These are phyloP conservation scores for Wickerhamiella azyma DNA, from an alignment of 805 yeast genomes.

Conservation along the genomic window DNA sequence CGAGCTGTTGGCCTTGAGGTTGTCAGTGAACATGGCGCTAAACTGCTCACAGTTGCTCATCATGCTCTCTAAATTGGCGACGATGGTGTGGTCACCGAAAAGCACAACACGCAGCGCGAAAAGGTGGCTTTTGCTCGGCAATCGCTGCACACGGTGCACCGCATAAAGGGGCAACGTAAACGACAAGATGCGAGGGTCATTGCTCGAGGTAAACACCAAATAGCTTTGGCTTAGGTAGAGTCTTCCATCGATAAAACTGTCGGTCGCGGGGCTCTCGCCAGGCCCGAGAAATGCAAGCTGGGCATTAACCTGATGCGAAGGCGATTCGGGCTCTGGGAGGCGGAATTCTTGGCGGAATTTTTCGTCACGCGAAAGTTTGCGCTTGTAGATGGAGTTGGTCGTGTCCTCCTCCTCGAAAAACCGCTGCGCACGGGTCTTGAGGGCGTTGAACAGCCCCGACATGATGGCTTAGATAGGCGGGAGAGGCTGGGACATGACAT, in stretches of 20 bases:
- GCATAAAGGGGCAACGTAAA: constrained; percentile 64
- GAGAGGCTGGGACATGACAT: no score
- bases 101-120: constrained; percentile 66
- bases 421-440: constrained; percentile 14
- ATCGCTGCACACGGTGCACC: constrained; percentile 70
- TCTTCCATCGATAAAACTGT: constrained; percentile 41
- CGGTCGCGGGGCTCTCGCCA: constrained; percentile 10
- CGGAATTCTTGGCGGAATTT: constrained; percentile 50
- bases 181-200: constrained; percentile 53
- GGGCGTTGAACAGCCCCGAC: constrained; percentile 22
- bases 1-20: constrained; percentile 48
- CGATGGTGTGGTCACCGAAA: constrained; percentile 46
- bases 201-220: constrained; percentile 57
- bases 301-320: constrained; percentile 53
- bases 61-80: constrained; percentile 65
- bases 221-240: constrained; percentile 64
- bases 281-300: constrained; percentile 34
- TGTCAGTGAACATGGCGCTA: constrained; percentile 49
- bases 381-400: constrained; percentile 17
- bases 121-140: constrained; percentile 61
- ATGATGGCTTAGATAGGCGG: background rate
- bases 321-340: constrained; percentile 56
- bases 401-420: constrained; percentile 16
- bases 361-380: constrained; percentile 50
- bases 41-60: constrained; percentile 69